Base-by-base conservation (phyloP, 1,284 basidiomycete genomes). In the Pisolithus thermaeus region DNA sequence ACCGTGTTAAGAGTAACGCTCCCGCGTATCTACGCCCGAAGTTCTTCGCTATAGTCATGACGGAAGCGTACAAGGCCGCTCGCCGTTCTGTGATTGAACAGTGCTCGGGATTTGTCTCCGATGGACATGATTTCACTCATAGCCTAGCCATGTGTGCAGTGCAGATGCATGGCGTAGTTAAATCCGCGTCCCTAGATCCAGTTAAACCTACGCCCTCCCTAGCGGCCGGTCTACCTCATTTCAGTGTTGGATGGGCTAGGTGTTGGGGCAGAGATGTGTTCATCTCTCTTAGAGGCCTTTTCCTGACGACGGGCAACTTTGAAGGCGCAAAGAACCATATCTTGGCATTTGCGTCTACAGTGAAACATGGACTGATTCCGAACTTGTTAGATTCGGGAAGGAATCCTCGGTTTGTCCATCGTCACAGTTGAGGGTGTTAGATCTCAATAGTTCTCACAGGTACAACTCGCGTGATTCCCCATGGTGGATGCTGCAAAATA, bases 401-500 rank as follows among this genome's bases (percentile, higher is more conserved):
- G 43, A 91, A 74, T 54, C 92, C 92, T 11, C 77, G 92, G 80
- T 90, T 73, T 58, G 78, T 71, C 50, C 46, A 65, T 64, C 32
- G 14, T 11, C 4, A 30, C 46, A 7, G 20, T 40, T 20, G 20
- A 18, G 36, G 9, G 3, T 14, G 8, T 20, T 16, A 27, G 11
- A 30, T 30, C 16, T 46, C 14, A 56, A 32, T 32, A 30, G 53
- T 43, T 49, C 47, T 40, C 36, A 44, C 87, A 42, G 89, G 53
- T 95, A 94, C 66, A 95, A 95, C 64, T 95, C 90, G 8, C 84
- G 92, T 43, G 92, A 94, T 63, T 90, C 89, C 6, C 91, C 92
- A 27, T 97, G 94, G 96, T 99, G 94, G 91, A 97, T 98, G 88
- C 70, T 97, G 52, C 96, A 99, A 68, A 97, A 92, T 63, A 96